Base-by-base conservation (phyloP, 2,329 filamentous ascomycete species). In the Fusarium sp. region DNA sequence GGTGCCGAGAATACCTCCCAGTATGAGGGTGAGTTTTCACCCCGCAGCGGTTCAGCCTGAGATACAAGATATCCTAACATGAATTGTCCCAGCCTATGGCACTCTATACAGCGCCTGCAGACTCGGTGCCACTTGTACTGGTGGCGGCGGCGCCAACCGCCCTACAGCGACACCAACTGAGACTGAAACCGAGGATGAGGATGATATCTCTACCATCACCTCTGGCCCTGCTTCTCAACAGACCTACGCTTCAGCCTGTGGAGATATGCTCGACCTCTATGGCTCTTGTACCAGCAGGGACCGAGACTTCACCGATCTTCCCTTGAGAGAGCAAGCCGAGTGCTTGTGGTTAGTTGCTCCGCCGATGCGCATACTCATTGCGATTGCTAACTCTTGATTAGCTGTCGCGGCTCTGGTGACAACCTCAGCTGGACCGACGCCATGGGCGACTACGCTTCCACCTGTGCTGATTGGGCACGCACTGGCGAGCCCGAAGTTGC, bases 341-440 rank as follows among this genome's bases (percentile, higher is more conserved):
- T 75, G 73, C 65, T 74, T 72, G 62, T 75, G 73, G 73, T 75
- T 45, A 55, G 72, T 57, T 6, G 6, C 14, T 4, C 23, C 41
- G 4, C 8, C 10, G 19, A 15, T 21, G 13, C n/a, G 21, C 14
- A 31, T 14, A 46, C 29, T 11, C 14, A 17, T 11, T 14, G 13
- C 6, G 10, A 44, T 33, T 9, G n/a, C 61, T 71, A 23, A 71
- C 52, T 17, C 13, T n/a, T 41, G 11, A 10, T 7, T 41, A 72
- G 67, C 60, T 73, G 70, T 50, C 60, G 57, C 35, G 66, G 65
- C 13, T 42, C 49, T 6, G 59, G 51, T 13, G 48, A 60, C 11
- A 44, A 41, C 2, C 51, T 66, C 7, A 65, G 53, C 23, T 75
- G 71, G 71, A 74, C 71, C n/a, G 69, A 73, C 36, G 64, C 66